phyloP scores from a whole-genome alignment of 495 filamentous ascomycete species.

The Neurospora hispaniola region DNA sequence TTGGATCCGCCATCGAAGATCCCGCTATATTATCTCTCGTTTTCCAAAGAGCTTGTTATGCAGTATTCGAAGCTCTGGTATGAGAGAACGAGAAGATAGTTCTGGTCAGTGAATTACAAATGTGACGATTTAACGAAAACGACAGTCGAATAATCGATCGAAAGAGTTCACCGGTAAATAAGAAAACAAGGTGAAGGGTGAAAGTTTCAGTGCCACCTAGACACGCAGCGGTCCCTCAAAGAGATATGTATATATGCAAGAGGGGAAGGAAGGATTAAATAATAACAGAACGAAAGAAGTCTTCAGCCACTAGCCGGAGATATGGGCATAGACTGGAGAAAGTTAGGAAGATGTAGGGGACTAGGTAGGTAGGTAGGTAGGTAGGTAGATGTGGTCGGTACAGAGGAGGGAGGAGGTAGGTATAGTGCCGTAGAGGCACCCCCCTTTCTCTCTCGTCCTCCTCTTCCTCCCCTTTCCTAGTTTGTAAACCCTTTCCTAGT shows the following conservation, averaged over 20 bases:
- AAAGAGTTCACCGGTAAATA: not conserved
- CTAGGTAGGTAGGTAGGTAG: not conserved
- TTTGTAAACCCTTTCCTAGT: not conserved
- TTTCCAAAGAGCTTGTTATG: not conserved
- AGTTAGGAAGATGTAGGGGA: not conserved
- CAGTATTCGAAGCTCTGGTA: not conserved
- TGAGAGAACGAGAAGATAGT: not conserved
- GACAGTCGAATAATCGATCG: not conserved
- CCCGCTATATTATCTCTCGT: not conserved
- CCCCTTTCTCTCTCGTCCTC: too few species aligned
- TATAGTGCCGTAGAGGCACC: not conserved
- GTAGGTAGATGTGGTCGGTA: not conserved
- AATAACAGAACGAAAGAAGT: not conserved
- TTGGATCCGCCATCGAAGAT: not conserved
- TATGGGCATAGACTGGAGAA: not conserved
- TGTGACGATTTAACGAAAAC: not conserved
- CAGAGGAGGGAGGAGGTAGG: not conserved
- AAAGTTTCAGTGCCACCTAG: not conserved
- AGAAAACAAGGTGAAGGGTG: not conserved
- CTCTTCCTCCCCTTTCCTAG: not conserved
- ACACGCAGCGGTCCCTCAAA: not conserved
- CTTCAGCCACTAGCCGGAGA: not conserved
- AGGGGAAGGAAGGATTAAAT: not conserved
- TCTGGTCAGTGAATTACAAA: not conserved
- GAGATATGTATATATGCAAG: not conserved